phyloP scores from a whole-genome alignment of 345 rosid species.

The Dimocarpus longan region DNA sequence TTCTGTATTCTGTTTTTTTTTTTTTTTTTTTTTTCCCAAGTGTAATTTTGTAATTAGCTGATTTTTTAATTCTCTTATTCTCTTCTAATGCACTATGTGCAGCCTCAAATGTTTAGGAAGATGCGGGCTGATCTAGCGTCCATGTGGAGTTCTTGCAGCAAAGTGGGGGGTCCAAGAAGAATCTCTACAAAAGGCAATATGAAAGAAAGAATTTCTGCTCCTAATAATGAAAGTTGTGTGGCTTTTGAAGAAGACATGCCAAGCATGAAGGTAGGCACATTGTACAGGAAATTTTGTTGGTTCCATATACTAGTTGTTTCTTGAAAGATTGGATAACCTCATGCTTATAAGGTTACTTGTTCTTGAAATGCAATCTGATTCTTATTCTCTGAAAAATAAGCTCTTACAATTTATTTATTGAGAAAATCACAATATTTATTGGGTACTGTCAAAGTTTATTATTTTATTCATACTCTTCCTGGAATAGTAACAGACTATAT shows the following conservation, averaged over 20 bases:
- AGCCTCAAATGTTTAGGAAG: constrained; percentile 69
- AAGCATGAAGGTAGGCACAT: constrained; percentile 47
- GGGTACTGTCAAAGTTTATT: too few species aligned
- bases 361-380: not conserved
- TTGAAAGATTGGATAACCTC: not conserved
- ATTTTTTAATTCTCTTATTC: constrained; percentile 4
- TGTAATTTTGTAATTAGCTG: not conserved
- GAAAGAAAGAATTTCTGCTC: constrained; percentile 30
- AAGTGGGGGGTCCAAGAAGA: constrained; percentile 51
- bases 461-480: too few species aligned
- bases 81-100: constrained; percentile 20
- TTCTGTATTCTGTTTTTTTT: too few species aligned
- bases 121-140: constrained; percentile 70
- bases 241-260: constrained; percentile 36
- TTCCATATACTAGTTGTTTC: not conserved
- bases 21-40: not conserved
- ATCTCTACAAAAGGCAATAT: constrained; percentile 34
- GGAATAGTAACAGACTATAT: too few species aligned
- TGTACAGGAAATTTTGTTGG: constrained; percentile 2
- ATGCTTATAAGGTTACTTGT: not conserved
- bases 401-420: not conserved
- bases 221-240: constrained; percentile 19
- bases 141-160: constrained; percentile 61
- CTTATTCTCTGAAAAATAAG: not conserved
- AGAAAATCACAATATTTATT: too few species aligned